Base-by-base conservation (phyloP, 2,329 filamentous ascomycete species). In the Aspergillus sojae region DNA sequence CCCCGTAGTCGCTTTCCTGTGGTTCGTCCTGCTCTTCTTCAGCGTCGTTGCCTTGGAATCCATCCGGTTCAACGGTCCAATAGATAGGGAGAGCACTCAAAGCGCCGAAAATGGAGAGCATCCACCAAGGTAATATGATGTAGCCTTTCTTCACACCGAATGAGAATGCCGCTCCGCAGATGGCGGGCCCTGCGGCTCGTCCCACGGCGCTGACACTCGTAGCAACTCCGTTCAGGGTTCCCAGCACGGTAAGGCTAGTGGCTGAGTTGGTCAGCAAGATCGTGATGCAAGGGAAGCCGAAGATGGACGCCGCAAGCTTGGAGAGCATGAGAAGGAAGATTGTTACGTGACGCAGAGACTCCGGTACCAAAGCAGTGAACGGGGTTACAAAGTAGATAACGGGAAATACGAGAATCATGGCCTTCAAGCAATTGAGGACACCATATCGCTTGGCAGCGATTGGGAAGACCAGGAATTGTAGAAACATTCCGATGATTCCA, bases 261-360 rank as follows among this genome's bases (percentile, higher is more conserved):
- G 93, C 93, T 11, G 90, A 92, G 78, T 97, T 97, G 32, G 94
- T 97, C 43, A 98, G 85, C 55, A 98, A 83, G 70, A 98, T 97
- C 6, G 92, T 96, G 30, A 87, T 90, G 72, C 92, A 95, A 0
- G 95, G 94, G 75, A 97, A 97, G 0, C 91, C 91, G 72, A 97
- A 90, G 67, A 96, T 95, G 63, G 89, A 88, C 45, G 86, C 87
- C 60, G 91, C 85, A 11, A 90, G 89, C 76, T 96, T 96, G 71
- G 89, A 69, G 48, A 92, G 78, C 82, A 97, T 88, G 43, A 96
- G 80, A 0, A 78, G 63, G 61, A 93, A 83, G 57, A 96, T 81
- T 5, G 75, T 85, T 1, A 81, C 77, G 70, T 91, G 85, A 59
- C 91, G 90, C 1, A 78, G 68, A 1, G 72, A 70, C 12, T 77